Conservation (phyloP, 495 filamentous ascomycete genomes). For the Tetracladium marchalianum region DNA sequence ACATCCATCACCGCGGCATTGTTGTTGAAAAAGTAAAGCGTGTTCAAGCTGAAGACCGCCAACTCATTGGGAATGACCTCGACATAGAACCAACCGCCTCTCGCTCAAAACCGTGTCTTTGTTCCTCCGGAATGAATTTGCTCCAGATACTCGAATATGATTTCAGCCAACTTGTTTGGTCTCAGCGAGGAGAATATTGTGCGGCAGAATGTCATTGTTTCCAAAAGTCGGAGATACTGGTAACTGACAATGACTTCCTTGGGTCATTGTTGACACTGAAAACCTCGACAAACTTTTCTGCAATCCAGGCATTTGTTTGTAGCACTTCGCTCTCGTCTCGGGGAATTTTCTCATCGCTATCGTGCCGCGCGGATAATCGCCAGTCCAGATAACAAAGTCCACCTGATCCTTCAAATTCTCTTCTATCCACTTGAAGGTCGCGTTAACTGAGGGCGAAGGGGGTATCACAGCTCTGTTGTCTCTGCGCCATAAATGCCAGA, state of each 20-base stretch:
- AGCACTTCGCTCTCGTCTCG: conserved; percentile 65
- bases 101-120: conserved; percentile 85
- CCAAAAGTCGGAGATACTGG: conserved; percentile 84
- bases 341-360: conserved; percentile 79
- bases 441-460: conserved; percentile 72
- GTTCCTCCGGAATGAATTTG: conserved; percentile 82
- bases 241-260: conserved; percentile 55
- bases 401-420: conserved; percentile 71
- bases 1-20: conserved; percentile 90
- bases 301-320: conserved; percentile 61
- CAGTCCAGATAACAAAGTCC: conserved; percentile 97
- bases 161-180: conserved; percentile 72
- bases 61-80: conserved; percentile 85
- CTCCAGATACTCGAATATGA: conserved; percentile 66
- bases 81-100: conserved; percentile 87
- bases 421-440: conserved; percentile 88
- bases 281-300: conserved; percentile 62
- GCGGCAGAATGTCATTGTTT: conserved; percentile 95
- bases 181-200: conserved; percentile 86
- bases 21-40: conserved; percentile 87
- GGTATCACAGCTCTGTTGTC: conserved; percentile 79
- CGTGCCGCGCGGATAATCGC: conserved; percentile 91
- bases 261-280: conserved; percentile 48
- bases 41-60: conserved; percentile 91
- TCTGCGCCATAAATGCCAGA: conserved; percentile 78